Conservation (phyloP, 768 basidiomycete genomes). For the Lentinula lateritia region DNA sequence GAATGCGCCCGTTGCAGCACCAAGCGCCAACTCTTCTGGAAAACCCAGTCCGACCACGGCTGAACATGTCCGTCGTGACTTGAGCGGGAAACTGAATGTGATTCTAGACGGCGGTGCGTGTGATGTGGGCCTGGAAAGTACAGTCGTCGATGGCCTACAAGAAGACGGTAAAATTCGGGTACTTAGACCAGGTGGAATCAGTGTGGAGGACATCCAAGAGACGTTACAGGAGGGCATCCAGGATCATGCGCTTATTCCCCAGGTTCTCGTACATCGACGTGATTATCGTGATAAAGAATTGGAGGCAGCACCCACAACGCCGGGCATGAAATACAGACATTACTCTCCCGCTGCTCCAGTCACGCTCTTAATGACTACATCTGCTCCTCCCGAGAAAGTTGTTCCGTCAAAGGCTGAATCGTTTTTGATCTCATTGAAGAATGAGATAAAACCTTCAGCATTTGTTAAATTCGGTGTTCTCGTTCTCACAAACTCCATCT, state of each 20-base stretch:
- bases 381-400: conserved; percentile 33
- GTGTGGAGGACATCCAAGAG: conserved; percentile 78
- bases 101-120: conserved; percentile 94
- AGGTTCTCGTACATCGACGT: conserved; percentile 71
- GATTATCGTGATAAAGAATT: conserved; percentile 69
- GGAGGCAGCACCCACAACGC: conserved; percentile 84
- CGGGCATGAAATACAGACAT: conserved; percentile 98
- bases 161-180: conserved; percentile 73
- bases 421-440: conserved; percentile 40
- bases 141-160: conserved; percentile 86
- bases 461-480: conserved; percentile 63
- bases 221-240: conserved; percentile 40
- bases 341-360: conserved; percentile 92
- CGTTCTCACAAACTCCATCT: conserved; percentile 51
- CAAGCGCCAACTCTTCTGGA: conserved; percentile 92
- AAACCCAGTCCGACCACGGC: conserved; percentile 92
- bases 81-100: conserved; percentile 65
- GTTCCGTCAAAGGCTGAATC: conserved; percentile 22
- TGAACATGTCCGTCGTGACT: conserved; percentile 76
- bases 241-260: conserved; percentile 31
- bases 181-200: conserved; percentile 87
- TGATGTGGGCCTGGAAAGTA: conserved; percentile 89
- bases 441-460: conserved; percentile 5
- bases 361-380: conserved; percentile 55
- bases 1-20: conserved; percentile 81